A percentile compares a stretch with the other conserved stretches of the same genome.
Evolutionary conservation across 306 rosid species (phyloP).

Genomic region (Citrullus mucosospermus): DNA sequence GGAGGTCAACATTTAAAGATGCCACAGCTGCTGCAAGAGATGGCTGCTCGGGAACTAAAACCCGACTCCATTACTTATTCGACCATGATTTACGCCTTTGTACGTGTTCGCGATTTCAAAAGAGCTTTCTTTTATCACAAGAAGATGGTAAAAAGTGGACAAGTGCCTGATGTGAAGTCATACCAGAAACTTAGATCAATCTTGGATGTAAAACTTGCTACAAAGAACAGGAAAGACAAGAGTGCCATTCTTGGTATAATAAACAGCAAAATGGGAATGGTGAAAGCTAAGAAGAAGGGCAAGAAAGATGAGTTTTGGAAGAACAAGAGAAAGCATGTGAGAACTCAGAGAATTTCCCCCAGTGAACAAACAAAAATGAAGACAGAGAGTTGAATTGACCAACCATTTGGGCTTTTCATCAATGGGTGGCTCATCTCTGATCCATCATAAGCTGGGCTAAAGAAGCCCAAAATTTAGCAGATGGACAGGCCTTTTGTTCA

Average conservation of each 20-base stretch:
- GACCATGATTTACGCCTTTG: slow-evolving; percentile 70
- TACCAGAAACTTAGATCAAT: slow-evolving; percentile 56
- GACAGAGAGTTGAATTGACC: background rate
- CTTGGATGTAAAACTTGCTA: slow-evolving; percentile 50
- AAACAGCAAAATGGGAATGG: slow-evolving; percentile 41
- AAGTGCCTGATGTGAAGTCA: slow-evolving; percentile 44
- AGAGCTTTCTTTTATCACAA: slow-evolving; percentile 71
- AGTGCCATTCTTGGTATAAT: slow-evolving; percentile 44
- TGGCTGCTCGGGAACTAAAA: slow-evolving; percentile 50
- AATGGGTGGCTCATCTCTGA: background rate
- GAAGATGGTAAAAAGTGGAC: slow-evolving; percentile 60
- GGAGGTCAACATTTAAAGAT: slow-evolving; percentile 72
- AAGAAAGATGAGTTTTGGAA: slow-evolving; percentile 96
- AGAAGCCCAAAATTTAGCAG: background rate
- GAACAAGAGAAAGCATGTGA: slow-evolving; percentile 33
- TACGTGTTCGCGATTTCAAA: slow-evolving; percentile 55
- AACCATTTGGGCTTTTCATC: background rate
- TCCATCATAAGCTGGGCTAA: background rate
- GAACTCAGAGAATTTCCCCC: slow-evolving; percentile 4
- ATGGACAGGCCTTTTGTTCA: background rate
- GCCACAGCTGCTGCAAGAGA: slow-evolving; percentile 69
- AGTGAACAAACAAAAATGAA: background rate
- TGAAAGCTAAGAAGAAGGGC: slow-evolving; percentile 35
- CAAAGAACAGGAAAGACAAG: slow-evolving; percentile 58
- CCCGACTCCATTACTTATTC: slow-evolving; percentile 79